Percentiles rank a stretch among this genome's conserved stretches.
Evolutionary conservation across 2,329 filamentous ascomycete genomes (phyloP).

Genomic region (Pseudophaeomoniella oleicola): DNA sequence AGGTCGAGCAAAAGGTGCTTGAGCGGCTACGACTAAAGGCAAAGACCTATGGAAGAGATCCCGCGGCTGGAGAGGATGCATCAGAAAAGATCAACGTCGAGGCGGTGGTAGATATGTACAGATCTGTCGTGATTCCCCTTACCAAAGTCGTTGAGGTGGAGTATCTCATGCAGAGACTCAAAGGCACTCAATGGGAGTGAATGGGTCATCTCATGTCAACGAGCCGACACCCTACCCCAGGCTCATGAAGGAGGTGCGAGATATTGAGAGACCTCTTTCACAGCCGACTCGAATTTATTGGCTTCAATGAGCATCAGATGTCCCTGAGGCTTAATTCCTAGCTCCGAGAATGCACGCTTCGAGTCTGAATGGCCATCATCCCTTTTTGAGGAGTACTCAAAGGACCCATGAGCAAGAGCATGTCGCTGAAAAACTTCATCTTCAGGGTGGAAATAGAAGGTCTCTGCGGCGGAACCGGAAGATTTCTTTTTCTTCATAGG

Average conservation of each 20-base stretch:
- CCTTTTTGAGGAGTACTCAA: conserved; percentile 62
- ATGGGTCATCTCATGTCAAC: background rate
- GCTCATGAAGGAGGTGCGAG: conserved; percentile 37
- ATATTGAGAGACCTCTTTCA: conserved; percentile 64
- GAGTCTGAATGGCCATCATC: conserved; percentile 75
- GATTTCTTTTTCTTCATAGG: conserved; percentile 56
- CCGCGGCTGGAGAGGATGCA: conserved; percentile 39
- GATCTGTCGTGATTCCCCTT: conserved; percentile 83
- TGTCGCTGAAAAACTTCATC: conserved; percentile 77
- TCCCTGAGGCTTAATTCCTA: conserved; percentile 73
- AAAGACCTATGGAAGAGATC: conserved; percentile 84
- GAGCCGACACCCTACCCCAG: conserved; percentile 1
- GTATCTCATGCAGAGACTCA: conserved; percentile 87
- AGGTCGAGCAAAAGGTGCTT: conserved; percentile 82
- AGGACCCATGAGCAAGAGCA: conserved; percentile 54
- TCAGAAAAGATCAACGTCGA: conserved; percentile 75
- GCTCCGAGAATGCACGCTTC: conserved; percentile 86
- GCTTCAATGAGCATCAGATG: conserved; percentile 79
- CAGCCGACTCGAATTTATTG: conserved; percentile 57
- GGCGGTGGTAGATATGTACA: conserved; percentile 78
- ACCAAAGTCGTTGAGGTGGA: conserved; percentile 99
- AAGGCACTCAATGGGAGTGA: conserved; percentile 34
- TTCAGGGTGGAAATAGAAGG: conserved; percentile 90
- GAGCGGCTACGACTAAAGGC: conserved; percentile 79
- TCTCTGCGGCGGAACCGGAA: conserved; percentile 31